These are phyloP conservation scores for Beauveria sp. DNA, from an alignment of 2,329 filamentous ascomycete genomes.

Conservation along the genomic window DNA sequence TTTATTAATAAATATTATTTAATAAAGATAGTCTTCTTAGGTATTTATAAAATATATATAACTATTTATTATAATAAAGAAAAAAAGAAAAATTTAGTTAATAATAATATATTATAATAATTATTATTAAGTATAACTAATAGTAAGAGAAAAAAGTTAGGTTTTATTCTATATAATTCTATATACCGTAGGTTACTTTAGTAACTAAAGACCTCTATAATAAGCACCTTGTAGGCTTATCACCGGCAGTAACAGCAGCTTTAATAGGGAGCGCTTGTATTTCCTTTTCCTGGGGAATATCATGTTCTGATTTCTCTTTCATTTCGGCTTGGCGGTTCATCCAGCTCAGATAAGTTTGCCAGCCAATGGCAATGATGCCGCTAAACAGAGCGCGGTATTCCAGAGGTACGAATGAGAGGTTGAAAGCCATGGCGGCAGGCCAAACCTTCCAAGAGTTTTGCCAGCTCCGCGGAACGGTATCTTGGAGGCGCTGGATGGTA, in stretches of 20 bases:
- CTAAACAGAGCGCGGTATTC: constrained; percentile 77
- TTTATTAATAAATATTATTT: too few species aligned
- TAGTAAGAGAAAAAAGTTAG: too few species aligned
- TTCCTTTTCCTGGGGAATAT: background rate
- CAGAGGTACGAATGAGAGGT: constrained; percentile 72
- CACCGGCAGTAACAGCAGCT: background rate
- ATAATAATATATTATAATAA: too few species aligned
- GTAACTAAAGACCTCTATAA: too few species aligned
- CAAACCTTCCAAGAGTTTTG: constrained; percentile 79
- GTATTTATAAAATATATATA: too few species aligned
- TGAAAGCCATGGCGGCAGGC: constrained; percentile 81
- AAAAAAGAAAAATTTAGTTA: too few species aligned
- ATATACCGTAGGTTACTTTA: too few species aligned
- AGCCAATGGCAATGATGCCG: constrained; percentile 72
- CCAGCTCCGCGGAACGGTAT: constrained; percentile 70
- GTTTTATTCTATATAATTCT: too few species aligned
- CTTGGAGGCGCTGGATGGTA: constrained; percentile 60
- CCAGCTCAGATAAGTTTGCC: constrained; percentile 86
- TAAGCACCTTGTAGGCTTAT: too few species aligned
- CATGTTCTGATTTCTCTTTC: constrained; percentile 16
- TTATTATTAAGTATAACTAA: too few species aligned
- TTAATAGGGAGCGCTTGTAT: background rate
- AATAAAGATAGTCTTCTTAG: too few species aligned
- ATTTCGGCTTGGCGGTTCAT: constrained; percentile 66
- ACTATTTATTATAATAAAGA: too few species aligned